Evolutionary conservation across 2,329 filamentous ascomycete species (phyloP), one percentile per base, ranked within the genome.

Genomic region (Diaporthe caulivora): DNA sequence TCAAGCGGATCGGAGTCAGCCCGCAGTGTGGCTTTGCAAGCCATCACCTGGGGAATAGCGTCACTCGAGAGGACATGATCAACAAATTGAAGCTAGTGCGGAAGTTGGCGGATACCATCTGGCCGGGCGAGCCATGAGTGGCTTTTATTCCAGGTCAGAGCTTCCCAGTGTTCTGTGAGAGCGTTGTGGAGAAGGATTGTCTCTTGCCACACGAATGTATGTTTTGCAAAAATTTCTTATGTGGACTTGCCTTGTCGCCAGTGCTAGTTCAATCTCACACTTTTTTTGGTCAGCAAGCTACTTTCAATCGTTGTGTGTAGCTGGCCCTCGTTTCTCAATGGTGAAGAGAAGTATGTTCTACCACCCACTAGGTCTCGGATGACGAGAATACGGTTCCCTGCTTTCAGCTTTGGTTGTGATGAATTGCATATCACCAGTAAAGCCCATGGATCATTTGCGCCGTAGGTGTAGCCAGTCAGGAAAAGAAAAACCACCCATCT

Each of bases 21-120:
- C 92, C 92, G 3, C 92, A 94, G 83, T 93, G 91, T 79, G 91
- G 91, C 0, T 92, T 93, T 80, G 92, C 92, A 4, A 93, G 90
- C 77, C 92, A 94, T 78, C 88, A 90, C 21, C 86, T 92, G 76
- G 92, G 92, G 1, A 93, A 94, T 79, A 86, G 88, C 49, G 87
- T 94, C 78, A 89, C 88, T 1, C 87, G 88, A 78, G 87, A 92
- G 47, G 92, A 91, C 77, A 94, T 94, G 92, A 87, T 91, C 82
- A 89, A 87, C 78, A 94, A 94, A 85, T 82, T 94, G 78, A 87
- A 90, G 83, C 84, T 94, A 73, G 92, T 94, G 42, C 87, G 90
- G 73, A 86, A 89, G 67, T 87, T 94, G 77, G 92, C 92, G 7
- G 87, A 91, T 77, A 87, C 90, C 72, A 86, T 94, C 51, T 94